These are phyloP conservation scores for Diaporthe citrichinensis DNA, from an alignment of 2,329 filamentous ascomycete genomes.

Conservation along the genomic window DNA sequence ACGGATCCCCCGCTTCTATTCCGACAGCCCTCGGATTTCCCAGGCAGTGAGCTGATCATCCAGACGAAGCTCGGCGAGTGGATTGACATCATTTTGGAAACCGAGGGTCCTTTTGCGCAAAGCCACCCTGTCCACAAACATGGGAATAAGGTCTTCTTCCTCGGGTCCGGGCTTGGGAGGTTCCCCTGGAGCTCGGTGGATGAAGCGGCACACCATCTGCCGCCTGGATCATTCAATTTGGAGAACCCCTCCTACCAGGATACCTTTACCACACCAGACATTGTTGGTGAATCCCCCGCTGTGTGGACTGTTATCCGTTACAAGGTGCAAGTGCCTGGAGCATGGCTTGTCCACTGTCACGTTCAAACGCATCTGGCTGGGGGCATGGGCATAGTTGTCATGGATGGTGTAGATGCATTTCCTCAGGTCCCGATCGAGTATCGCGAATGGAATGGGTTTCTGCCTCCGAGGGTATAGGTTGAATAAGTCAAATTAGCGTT, in stretches of 20 bases:
- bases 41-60: background rate
- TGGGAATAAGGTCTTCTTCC: background rate
- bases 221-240: constrained; percentile 6
- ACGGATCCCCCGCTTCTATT: constrained; percentile 17
- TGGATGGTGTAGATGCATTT: constrained; percentile 2
- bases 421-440: constrained; percentile 1
- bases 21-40: background rate
- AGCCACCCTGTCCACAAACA: constrained; percentile 20
- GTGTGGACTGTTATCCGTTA: constrained; percentile 11
- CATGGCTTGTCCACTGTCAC: constrained; percentile 10
- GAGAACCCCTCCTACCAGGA: constrained; percentile 9
- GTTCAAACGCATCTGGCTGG: constrained; percentile 20
- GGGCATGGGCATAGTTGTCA: background rate
- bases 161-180: constrained; percentile 11
- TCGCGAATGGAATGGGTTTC: constrained; percentile 6
- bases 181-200: constrained; percentile 5
- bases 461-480: background rate
- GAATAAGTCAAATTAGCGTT: background rate
- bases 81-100: constrained; percentile 13
- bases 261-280: constrained; percentile 9
- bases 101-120: constrained; percentile 9
- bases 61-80: constrained; percentile 13
- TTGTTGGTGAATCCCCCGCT: constrained; percentile 1
- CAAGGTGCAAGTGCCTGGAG: constrained; percentile 1
- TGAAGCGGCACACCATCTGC: constrained; percentile 3